Base-by-base conservation (phyloP, 106 monocot genomes). In the Allium cepa region DNA sequence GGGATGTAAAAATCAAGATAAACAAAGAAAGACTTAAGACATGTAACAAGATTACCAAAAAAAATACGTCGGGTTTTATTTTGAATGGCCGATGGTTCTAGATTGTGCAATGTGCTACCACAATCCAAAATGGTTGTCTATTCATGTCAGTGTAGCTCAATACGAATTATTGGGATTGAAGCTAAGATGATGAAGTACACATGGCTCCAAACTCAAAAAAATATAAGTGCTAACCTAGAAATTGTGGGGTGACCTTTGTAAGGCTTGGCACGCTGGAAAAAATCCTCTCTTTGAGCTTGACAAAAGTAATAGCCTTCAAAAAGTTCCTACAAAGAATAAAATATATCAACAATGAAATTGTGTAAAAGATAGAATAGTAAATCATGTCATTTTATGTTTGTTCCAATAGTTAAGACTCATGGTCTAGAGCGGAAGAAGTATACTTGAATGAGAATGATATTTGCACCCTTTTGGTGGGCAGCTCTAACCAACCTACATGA, bases 231-330 rank as follows among this genome's bases (percentile, higher is more conserved):
- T 26, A 67, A 92, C 97, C 92, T 87, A 26, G 69, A 48, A 66
- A 92, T 87, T 65, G 92, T 99, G 56, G 89, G 83, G 56, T 99
- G 80, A 9, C 80, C 82, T 83, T 90, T 81, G 62, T 99, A 93
- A 57, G 97, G 97, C 67, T 76, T 89, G 10, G 97, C 97, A 48
- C 77, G 81, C 15, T 62, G 63, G 66, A 99, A 92, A 67, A 81
- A 88, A 67, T 92, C 97, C 67, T 80, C 84, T 56, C 79, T 84
- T 72, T 92, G 89, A 71, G 97, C 85, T 88, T 99, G 97, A 76
- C 97, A 99, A 59, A 99, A 99, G 76, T 99, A 99, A 78, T 84
- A 82, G 9, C 87, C 92, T 79, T 99, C 97, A 73, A 99, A 99
- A 60, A 99, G 73, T 82, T 99, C 97, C 97, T 97, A 45, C 50